A percentile compares a stretch with the other conserved stretches of the same genome.
Evolutionary conservation across 2,329 filamentous ascomycete species (phyloP).

Genomic region (Ascochyta pisi): DNA sequence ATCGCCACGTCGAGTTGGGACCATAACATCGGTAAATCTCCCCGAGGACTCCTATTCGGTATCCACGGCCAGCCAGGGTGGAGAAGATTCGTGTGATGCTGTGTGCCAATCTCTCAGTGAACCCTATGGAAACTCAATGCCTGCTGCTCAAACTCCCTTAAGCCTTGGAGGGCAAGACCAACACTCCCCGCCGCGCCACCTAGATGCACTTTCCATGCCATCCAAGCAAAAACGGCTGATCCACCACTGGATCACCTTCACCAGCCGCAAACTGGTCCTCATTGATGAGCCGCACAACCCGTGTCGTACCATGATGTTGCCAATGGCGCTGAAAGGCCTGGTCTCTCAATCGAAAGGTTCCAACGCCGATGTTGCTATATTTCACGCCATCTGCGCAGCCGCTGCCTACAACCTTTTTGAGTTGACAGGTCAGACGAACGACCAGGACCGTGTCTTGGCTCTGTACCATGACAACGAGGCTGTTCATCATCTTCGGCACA

Average conservation of each 20-base stretch:
- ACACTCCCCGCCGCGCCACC: conserved; percentile 4
- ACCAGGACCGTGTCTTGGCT: conserved; percentile 15
- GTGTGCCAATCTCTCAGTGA: background rate
- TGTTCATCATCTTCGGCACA: conserved; percentile 19
- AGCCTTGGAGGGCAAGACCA: background rate
- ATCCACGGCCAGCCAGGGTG: background rate
- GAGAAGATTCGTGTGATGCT: background rate
- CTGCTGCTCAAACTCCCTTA: background rate
- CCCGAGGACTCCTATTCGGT: background rate
- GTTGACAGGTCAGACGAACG: conserved; percentile 8
- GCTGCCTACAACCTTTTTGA: conserved; percentile 22
- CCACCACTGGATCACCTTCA: conserved; percentile 22
- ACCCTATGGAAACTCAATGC: background rate
- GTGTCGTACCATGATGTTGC: conserved; percentile 22
- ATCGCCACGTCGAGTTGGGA: background rate
- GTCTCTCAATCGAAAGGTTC: conserved; percentile 7
- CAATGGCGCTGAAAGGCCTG: conserved; percentile 21
- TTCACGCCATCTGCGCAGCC: conserved; percentile 19
- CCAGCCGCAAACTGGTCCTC: conserved; percentile 16
- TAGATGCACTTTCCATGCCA: conserved; percentile 12
- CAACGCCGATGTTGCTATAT: conserved; percentile 19
- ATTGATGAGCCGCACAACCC: conserved; percentile 21
- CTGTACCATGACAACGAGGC: conserved; percentile 19
- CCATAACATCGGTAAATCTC: background rate
- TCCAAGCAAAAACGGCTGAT: conserved; percentile 19